Percentiles rank a stretch among this genome's conserved stretches.
Conservation (phyloP, 2,329 filamentous ascomycete genomes). For the Penicillium fuscoglaucum region DNA sequence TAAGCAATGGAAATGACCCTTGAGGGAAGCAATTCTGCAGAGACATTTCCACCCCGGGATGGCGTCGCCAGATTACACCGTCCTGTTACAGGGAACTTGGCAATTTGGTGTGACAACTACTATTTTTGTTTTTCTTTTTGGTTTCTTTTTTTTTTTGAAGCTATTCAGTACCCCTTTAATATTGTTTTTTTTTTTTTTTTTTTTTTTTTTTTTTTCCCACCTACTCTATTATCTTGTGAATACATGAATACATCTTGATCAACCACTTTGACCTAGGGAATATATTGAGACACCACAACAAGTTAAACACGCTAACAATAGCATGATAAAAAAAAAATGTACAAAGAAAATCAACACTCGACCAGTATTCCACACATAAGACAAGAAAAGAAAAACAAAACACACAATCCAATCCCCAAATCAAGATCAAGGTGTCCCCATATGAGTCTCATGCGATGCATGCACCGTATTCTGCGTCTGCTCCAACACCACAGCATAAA, state of each 20-base stretch:
- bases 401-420: not conserved
- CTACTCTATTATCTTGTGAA: no score
- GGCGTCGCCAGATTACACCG: constrained; percentile 57
- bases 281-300: not conserved
- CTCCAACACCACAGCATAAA: constrained; percentile 40
- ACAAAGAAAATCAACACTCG: not conserved
- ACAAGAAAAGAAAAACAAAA: not conserved
- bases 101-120: constrained; percentile 41
- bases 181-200: constrained; percentile 22
- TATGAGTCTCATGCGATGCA: constrained; percentile 2
- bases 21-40: constrained; percentile 62
- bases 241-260: no score
- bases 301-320: not conserved
- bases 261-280: no score
- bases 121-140: constrained; percentile 29
- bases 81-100: constrained; percentile 40
- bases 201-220: no score
- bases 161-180: no score
- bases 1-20: constrained; percentile 57
- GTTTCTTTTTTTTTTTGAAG: not conserved
- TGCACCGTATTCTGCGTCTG: constrained; percentile 21
- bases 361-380: not conserved
- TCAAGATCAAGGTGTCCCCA: constrained; percentile 6
- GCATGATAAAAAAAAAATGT: not conserved
- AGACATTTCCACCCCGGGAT: constrained; percentile 55